Evolutionary conservation across 805 yeast species (phyloP), one percentile per base, ranked within the genome.

Genomic region (Metschnikowia proteae): DNA sequence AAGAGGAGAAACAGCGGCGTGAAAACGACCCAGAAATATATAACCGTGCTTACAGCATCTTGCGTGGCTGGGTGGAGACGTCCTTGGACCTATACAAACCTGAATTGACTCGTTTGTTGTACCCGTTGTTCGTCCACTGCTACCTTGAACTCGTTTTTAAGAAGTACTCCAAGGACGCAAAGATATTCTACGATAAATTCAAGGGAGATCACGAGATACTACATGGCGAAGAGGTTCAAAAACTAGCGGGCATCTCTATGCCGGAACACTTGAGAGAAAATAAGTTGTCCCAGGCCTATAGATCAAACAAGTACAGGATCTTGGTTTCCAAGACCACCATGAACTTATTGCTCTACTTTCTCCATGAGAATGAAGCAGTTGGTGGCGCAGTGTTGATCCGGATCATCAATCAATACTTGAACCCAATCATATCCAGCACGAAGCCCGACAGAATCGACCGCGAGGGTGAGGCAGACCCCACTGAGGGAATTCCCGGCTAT

Each of bases 101-200:
- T 13, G 97, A 94, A 66, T 75, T 94, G 51, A 79, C 84, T 48
- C 80, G 94, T 55, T 78, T 92, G 38, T 70, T 92, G 57, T 94
- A 87, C 64, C 99, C 99, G 5, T 75, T 94, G n/a, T 94, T 91
- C 67, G 85, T 92, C 45, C 96, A 92, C 65, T 81, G 89, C 59
- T 94, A 81, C 63, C 73, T 94, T 52, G 92, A 89, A 58, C 75
- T 94, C 49, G 81, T 92, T 22, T 71, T 80, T 38, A 84, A 87
- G 59, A 79, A 81, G 50, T 77, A 75, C 56, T 67, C 79, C 5
- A 64, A 71, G 17, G 77, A 80, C 46, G 95, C 96, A 5, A 81
- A 88, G 58, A 66, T 70, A 23, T 92, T 92, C 61, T 89, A 86
- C 60, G 87, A 84, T 53, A 81, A 79, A 59, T 91, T 83, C 64